These are phyloP conservation scores for Venturia asperata DNA, from an alignment of 2,329 filamentous ascomycete species.

Conservation along the genomic window DNA sequence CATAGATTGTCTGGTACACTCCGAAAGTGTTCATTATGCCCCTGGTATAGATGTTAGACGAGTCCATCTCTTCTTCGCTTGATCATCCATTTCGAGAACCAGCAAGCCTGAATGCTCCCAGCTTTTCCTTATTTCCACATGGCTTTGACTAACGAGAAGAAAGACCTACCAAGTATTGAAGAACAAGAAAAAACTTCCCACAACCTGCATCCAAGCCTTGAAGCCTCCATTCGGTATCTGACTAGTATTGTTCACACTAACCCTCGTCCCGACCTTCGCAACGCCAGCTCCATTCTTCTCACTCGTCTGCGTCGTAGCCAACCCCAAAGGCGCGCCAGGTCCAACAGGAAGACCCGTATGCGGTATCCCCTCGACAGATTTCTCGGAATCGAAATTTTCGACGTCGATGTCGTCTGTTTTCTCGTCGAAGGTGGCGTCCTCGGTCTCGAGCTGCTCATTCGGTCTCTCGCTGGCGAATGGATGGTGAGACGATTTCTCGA, in stretches of 20 bases:
- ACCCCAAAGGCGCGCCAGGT: not conserved
- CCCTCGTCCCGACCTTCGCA: slow-evolving; percentile 10
- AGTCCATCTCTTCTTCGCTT: not conserved
- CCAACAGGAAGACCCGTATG: not conserved
- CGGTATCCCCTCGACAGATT: not conserved
- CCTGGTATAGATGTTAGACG: slow-evolving; percentile 23
- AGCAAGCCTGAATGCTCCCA: not conserved
- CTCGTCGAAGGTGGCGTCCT: not conserved
- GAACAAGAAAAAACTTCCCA: slow-evolving; percentile 42
- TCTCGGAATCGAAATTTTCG: not conserved
- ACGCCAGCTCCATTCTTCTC: not conserved
- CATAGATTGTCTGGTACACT: slow-evolving; percentile 44
- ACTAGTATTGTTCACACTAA: slow-evolving; percentile 34
- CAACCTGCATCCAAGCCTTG: slow-evolving; percentile 43
- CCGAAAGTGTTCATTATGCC: slow-evolving; percentile 44
- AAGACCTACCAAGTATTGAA: slow-evolving; percentile 40
- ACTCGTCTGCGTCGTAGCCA: not conserved
- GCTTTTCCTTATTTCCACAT: not conserved
- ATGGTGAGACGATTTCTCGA: not conserved
- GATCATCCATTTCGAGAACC: not conserved
- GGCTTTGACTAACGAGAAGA: not conserved
- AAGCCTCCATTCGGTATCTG: slow-evolving; percentile 42
- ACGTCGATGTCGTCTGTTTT: not conserved
- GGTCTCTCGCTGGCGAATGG: too few species aligned
- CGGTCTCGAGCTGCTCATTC: not conserved